Conservation (phyloP, 176 grass and related monocot genomes). For the Musa acuminata region DNA sequence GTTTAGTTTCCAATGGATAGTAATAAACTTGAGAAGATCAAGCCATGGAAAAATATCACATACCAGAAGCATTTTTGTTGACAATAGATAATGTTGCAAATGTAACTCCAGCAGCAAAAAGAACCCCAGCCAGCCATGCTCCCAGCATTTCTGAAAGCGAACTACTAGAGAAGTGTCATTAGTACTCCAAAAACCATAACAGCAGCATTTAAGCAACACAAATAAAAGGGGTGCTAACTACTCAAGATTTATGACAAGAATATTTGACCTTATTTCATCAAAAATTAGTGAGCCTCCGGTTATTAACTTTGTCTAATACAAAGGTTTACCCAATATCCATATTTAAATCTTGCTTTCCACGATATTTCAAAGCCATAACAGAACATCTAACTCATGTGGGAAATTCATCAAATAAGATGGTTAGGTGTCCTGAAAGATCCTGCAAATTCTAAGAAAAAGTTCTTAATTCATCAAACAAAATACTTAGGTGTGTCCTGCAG, state of each 20-base stretch:
- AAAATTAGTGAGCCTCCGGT: not conserved
- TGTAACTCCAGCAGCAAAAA: constrained; percentile 56
- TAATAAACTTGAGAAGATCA: not conserved
- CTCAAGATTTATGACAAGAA: not conserved
- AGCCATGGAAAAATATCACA: not conserved
- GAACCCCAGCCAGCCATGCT: constrained; percentile 52
- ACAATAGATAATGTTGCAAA: constrained; percentile 49
- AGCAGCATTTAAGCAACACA: not conserved
- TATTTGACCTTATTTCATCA: not conserved
- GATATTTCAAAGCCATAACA: too few species aligned
- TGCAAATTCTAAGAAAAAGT: not conserved
- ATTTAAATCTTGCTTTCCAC: too few species aligned
- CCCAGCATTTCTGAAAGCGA: constrained; percentile 65
- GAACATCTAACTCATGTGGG: not conserved
- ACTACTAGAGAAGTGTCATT: constrained; percentile 50
- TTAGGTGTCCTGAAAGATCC: not conserved
- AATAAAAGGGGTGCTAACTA: not conserved
- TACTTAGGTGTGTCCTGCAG: not conserved
- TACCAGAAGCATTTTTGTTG: constrained; percentile 35
- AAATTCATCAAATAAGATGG: not conserved
- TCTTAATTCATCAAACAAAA: not conserved
- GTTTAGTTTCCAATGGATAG: too few species aligned
- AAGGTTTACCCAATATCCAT: too few species aligned
- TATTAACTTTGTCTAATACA: not conserved
- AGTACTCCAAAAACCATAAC: not conserved